Conservation (phyloP, 1,284 basidiomycete genomes). For the Bondarzewia mesenterica region DNA sequence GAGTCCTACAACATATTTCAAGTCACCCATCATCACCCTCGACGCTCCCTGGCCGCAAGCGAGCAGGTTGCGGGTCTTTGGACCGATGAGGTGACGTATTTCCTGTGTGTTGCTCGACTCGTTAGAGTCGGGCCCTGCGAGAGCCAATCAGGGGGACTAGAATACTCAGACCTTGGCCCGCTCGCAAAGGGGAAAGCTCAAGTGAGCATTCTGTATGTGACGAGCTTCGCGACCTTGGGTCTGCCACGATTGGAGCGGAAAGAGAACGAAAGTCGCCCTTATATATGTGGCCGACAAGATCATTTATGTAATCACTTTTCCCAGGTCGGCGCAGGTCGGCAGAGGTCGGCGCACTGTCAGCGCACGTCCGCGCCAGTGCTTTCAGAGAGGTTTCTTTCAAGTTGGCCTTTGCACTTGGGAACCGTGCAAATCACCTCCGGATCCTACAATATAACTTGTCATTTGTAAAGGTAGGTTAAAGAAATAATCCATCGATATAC, state of each 20-base stretch:
- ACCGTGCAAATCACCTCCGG: no score
- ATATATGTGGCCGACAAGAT: background rate
- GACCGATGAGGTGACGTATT: conserved; percentile 24
- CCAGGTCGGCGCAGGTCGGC: background rate
- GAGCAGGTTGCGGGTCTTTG: conserved; percentile 18
- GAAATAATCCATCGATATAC: no score
- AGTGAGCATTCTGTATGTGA: conserved; percentile 27
- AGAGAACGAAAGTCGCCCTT: background rate
- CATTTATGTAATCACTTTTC: background rate
- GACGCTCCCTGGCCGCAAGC: conserved; percentile 3
- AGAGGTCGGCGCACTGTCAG: background rate
- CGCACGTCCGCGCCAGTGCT: no score
- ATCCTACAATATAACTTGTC: no score
- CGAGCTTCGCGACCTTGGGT: conserved; percentile 48
- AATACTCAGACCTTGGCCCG: conserved; percentile 59
- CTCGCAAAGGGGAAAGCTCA: conserved; percentile 32
- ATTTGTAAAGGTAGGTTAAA: no score
- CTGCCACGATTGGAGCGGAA: conserved; percentile 26
- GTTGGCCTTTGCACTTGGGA: no score
- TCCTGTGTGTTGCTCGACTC: conserved; percentile 43
- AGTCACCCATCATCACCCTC: conserved; percentile 13
- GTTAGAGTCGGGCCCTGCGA: conserved; percentile 40
- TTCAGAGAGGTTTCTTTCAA: no score
- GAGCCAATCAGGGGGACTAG: conserved; percentile 41
- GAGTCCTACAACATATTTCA: conserved; percentile 24